Evolutionary conservation across 2,329 filamentous ascomycete species (phyloP).

Genomic region (Penicillium sp.): DNA sequence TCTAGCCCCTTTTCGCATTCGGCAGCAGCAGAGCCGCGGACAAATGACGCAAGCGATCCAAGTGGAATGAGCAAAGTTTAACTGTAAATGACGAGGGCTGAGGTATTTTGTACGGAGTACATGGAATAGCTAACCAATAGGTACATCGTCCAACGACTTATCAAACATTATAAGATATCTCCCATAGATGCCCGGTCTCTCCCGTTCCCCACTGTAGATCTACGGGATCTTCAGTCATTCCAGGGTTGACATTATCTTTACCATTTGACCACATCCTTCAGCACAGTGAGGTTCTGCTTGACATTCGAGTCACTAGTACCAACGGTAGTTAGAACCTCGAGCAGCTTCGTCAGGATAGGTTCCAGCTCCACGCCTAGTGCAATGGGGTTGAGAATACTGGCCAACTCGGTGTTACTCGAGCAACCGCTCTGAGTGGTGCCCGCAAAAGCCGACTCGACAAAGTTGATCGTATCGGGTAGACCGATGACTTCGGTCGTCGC

Average conservation of each 20-base stretch:
- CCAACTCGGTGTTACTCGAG: conserved; percentile 19
- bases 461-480: conserved; percentile 19
- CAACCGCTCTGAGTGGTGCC: conserved; percentile 23
- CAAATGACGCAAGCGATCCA: conserved; percentile 20
- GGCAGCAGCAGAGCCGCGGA: conserved; percentile 19
- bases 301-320: conserved; percentile 21
- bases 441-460: conserved; percentile 25
- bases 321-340: conserved; percentile 16
- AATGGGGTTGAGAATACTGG: conserved; percentile 20
- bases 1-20: conserved; percentile 1
- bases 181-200: not conserved
- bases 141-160: not conserved
- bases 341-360: conserved; percentile 21
- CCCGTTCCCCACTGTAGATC: not conserved
- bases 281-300: conserved; percentile 14
- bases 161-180: not conserved
- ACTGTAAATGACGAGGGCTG: not conserved
- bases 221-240: not conserved
- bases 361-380: conserved; percentile 23
- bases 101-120: no score
- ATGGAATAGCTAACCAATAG: not conserved
- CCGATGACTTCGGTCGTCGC: conserved; percentile 24
- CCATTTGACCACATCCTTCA: conserved; percentile 12
- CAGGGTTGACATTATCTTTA: not conserved
- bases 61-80: conserved; percentile 9